Evolutionary conservation across 352 stramenopile genomes (phyloP), one percentile per base, ranked within the genome.

Genomic region (Pythium sp.): DNA sequence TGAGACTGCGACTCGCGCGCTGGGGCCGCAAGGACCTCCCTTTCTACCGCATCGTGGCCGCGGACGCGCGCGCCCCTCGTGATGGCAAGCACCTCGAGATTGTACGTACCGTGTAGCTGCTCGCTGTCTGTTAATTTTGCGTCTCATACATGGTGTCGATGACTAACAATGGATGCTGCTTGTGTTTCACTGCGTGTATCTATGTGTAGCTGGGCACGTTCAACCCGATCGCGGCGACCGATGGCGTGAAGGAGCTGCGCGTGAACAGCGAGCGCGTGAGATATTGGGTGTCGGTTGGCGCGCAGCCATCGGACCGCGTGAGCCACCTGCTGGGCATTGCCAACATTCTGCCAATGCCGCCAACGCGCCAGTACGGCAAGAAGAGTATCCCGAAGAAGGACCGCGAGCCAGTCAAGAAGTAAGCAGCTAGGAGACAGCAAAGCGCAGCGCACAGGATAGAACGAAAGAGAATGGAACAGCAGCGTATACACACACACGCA

Each of bases 31-130:
- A 93, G 74, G 86, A 96, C 76, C 73, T 94, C 28, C 89, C 89
- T 34, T 94, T 95, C 86, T 96, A 96, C 78, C 87, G 89, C 57
- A 96, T 96, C 70, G 89, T 96, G 53, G 89, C 87, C 8, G 89
- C 89, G 41, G 89, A 96, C 47, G 85, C 89, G 28, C 86, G 89
- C 47, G 86, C 85, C 38, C 89, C 89, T 11, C 86, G 89, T 46
- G 89, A 96, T 63, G 89, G 89, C 77, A 91, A 90, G 71, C 84
- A 94, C 70, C 81, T 96, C 18, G 88, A 96, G 68, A 94, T 94
- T 66, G 87, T 94, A 78, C 70, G 87, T 83, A 7, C n/a, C 8
- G 24, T 58, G 53, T 24, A 38, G 11, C 8, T 30, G 15, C 3
- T 61, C 5, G 26, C 59, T 5, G 2, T 32, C 30, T 32, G 3